These are phyloP conservation scores for Massariosphaeria phaeospora DNA, from an alignment of 495 filamentous ascomycete genomes.

Conservation along the genomic window DNA sequence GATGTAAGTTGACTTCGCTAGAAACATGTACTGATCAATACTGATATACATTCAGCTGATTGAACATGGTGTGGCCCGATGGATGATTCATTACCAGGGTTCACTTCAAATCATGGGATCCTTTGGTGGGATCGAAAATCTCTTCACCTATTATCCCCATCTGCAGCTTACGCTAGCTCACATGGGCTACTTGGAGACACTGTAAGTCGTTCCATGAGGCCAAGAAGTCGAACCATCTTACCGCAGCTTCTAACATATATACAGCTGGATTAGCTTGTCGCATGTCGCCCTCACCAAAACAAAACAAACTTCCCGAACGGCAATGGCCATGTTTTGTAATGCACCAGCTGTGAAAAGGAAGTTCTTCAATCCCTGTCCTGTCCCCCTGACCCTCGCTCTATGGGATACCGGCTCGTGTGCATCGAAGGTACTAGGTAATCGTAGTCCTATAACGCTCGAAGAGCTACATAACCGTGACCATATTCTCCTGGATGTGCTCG, in stretches of 20 bases:
- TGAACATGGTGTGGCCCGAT: slow-evolving; percentile 19
- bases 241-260: no score
- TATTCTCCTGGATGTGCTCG: slow-evolving; percentile 11
- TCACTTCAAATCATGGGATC: slow-evolving; percentile 20
- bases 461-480: slow-evolving; percentile 19
- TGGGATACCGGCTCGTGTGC: slow-evolving; percentile 21
- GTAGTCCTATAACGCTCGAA: not conserved
- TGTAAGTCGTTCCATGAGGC: no score
- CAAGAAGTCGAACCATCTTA: no score
- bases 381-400: slow-evolving; percentile 5
- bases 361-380: slow-evolving; percentile 16
- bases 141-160: slow-evolving; percentile 20
- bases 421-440: not conserved
- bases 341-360: not conserved
- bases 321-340: slow-evolving; percentile 10
- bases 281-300: slow-evolving; percentile 10
- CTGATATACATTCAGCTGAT: slow-evolving; percentile 9
- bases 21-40: not conserved
- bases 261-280: slow-evolving; percentile 21
- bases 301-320: slow-evolving; percentile 11
- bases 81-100: slow-evolving; percentile 22
- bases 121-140: slow-evolving; percentile 23
- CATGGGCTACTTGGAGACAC: slow-evolving; percentile 17
- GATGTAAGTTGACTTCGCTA: slow-evolving; percentile 9
- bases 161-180: slow-evolving; percentile 12